Conservation (phyloP, 1,284 basidiomycete species). For the Hymenochaete sp. region DNA sequence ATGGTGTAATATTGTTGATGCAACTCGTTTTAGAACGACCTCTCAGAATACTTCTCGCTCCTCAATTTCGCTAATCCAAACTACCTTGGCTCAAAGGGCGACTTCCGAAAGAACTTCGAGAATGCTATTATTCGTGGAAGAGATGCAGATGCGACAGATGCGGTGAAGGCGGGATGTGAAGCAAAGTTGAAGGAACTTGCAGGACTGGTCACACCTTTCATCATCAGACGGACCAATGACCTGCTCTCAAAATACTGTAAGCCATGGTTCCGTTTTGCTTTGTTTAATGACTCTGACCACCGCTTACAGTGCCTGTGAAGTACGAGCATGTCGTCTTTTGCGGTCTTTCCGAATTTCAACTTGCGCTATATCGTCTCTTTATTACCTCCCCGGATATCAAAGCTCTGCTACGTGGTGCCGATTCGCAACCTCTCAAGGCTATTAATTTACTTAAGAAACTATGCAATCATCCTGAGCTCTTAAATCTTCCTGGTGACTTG, state of each 20-base stretch:
- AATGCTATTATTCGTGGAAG: constrained; percentile 89
- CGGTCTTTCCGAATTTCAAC: constrained; percentile 80
- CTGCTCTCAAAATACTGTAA: constrained; percentile 91
- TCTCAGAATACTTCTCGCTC: constrained; percentile 94
- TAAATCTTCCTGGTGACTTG: constrained; percentile 83
- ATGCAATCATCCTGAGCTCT: constrained; percentile 94
- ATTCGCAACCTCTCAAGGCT: constrained; percentile 95
- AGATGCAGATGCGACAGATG: constrained; percentile 83
- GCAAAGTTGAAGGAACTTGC: constrained; percentile 91
- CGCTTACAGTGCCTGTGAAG: constrained; percentile 98
- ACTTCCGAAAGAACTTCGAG: constrained; percentile 97
- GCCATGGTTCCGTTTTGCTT: constrained; percentile 33
- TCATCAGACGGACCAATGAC: constrained; percentile 96
- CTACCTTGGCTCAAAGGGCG: constrained; percentile 83
- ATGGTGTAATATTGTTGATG: constrained; percentile 4
- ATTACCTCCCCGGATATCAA: constrained; percentile 94
- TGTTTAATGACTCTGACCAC: too few species aligned
- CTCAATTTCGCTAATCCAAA: constrained; percentile 97
- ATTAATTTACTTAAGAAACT: constrained; percentile 97
- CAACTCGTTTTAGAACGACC: constrained; percentile 68
- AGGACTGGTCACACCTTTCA: constrained; percentile 89
- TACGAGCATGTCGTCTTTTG: constrained; percentile 99
- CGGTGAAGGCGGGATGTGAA: constrained; percentile 76
- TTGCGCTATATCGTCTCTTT: constrained; percentile 86
- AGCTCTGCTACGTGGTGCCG: constrained; percentile 78